A percentile compares a stretch with the other conserved stretches of the same genome.
Conservation (phyloP, 2,329 filamentous ascomycete genomes). For the Calonectria pseudoreteaudii region DNA sequence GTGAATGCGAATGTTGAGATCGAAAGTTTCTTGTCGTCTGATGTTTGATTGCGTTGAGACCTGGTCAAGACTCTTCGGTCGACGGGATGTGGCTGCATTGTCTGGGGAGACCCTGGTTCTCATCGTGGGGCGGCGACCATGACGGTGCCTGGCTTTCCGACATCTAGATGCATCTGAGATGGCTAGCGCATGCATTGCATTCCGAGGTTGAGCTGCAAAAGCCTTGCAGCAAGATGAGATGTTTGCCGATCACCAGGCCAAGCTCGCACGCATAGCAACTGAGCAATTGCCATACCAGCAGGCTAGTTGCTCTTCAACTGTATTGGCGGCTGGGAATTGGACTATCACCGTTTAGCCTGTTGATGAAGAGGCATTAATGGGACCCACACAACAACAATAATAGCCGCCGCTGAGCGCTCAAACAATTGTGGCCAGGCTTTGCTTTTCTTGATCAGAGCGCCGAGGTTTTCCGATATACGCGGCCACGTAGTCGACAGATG, state of each 20-base stretch:
- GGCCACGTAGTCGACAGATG: not conserved
- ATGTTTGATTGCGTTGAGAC: slow-evolving; percentile 1
- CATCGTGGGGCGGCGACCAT: not conserved
- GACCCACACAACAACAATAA: not conserved
- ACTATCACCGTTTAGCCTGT: not conserved
- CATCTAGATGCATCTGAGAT: slow-evolving; percentile 6
- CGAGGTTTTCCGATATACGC: slow-evolving; percentile 4
- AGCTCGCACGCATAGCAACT: not conserved
- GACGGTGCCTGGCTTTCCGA: not conserved
- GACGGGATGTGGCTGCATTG: slow-evolving; percentile 2
- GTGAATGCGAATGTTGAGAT: not conserved
- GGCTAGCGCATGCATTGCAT: not conserved
- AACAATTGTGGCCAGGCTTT: slow-evolving; percentile 2
- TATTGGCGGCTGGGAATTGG: not conserved
- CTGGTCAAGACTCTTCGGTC: not conserved
- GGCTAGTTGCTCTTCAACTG: no score
- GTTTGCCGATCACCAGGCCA: not conserved
- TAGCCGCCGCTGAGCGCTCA: not conserved
- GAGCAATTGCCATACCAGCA: no score
- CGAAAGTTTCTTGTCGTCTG: not conserved
- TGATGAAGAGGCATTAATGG: not conserved
- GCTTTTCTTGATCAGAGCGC: slow-evolving; percentile 1
- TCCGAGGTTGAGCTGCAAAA: not conserved
- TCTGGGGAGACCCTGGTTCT: slow-evolving; percentile 4
- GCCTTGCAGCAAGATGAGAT: not conserved